Evolutionary conservation across 768 basidiomycete genomes (phyloP).

Genomic region (Leccinum disarticulatum): DNA sequence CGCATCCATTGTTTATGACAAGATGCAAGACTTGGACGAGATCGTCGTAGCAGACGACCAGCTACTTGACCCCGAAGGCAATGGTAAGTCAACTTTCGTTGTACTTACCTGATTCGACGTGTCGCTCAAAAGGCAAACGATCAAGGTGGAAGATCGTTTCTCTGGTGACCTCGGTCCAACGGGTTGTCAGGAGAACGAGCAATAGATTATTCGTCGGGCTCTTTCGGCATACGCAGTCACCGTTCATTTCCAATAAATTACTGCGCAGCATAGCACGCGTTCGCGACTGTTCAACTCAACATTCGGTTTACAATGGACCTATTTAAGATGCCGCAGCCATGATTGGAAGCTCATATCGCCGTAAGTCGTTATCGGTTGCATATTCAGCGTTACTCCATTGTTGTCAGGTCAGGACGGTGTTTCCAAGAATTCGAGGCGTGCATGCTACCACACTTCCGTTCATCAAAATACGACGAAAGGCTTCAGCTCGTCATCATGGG

Average conservation of each 20-base stretch:
- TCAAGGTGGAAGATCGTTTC: no score
- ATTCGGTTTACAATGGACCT: background rate
- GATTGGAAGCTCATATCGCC: background rate
- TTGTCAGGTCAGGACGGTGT: constrained; percentile 1
- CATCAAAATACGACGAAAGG: constrained; percentile 14
- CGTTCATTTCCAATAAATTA: background rate
- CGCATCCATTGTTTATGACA: background rate
- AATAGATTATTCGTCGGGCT: no score
- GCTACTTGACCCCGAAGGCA: background rate
- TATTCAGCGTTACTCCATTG: no score
- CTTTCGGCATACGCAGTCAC: background rate
- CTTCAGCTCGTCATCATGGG: background rate
- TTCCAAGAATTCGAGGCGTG: constrained; percentile 2
- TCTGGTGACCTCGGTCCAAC: no score
- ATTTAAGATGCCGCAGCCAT: background rate
- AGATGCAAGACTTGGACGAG: background rate
- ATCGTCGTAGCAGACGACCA: background rate
- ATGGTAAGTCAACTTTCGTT: background rate
- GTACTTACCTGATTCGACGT: no score
- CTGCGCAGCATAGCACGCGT: background rate
- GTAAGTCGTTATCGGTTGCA: background rate
- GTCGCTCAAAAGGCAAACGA: no score
- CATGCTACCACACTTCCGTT: constrained; percentile 22
- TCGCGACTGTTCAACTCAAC: background rate
- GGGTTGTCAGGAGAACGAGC: no score